Evolutionary conservation across 78 protist species (phyloP), one percentile per base, ranked within the genome.

Genomic region (Dictyostelium intermedium): DNA sequence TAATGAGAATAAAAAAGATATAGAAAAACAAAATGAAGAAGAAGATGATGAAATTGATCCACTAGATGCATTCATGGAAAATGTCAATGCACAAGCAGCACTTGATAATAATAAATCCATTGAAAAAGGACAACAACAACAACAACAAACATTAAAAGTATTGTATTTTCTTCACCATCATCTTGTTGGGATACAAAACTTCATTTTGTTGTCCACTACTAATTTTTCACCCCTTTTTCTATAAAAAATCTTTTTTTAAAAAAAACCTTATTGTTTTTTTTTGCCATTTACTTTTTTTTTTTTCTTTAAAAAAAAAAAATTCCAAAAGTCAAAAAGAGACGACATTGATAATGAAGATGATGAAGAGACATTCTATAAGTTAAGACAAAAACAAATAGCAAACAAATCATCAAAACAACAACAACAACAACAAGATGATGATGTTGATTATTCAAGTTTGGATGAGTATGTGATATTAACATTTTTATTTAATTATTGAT

Each of bases 21-120:
- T 11, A 32, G 20, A 27, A 0, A 27, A 70, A 3, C 37, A 73
- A 53, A 60, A 53, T 25, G 80, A 84, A n/a, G 85, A 61, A 8
- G 91, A 73, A 2, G 96, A 85, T 3, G 96, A 92, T 41, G 96
- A 92, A 39, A 83, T 85, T 16, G 96, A 92, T 32, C 91, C 96
- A 35, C 45, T 92, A 25, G 96, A 92, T 80, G 91, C 91, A 70
- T 92, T 85, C 34, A 92, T 92, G 96, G 91, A 78, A 63, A 32
- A 35, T 63, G 83, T 87, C 2, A 53, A 53, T 39, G 45, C 27
- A 5, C 63, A 81, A 27, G 85, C 82, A 1, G 53, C 45, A 39
- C 37, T 76, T 18, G 82, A 76, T 9, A 35, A 41, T 2, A 76
- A 10, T 39, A 34, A 76, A 76, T 32, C 82, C 27, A 76, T 76